Percentiles rank a stretch among this genome's conserved stretches.
Conservation (phyloP, 768 basidiomycete species). For the Collybiopsis confluens region DNA sequence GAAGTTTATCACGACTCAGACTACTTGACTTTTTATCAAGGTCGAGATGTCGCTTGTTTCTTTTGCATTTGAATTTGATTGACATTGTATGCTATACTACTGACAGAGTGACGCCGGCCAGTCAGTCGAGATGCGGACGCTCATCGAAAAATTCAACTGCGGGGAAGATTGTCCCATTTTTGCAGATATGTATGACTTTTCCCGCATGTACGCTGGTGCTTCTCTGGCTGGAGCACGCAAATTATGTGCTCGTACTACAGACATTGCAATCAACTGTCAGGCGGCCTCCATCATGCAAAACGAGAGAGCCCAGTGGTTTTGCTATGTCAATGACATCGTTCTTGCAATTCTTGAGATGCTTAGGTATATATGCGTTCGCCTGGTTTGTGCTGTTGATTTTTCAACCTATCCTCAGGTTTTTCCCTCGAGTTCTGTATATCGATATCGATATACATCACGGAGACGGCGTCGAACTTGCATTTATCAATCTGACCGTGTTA, state of each 20-base stretch:
- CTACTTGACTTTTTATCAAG: slow-evolving; percentile 91
- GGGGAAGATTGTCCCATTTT: slow-evolving; percentile 98
- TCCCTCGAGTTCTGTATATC: slow-evolving; percentile 93
- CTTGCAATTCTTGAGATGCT: slow-evolving; percentile 90
- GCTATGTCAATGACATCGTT: slow-evolving; percentile 97
- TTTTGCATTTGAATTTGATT: neutral
- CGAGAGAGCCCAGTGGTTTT: slow-evolving; percentile 98
- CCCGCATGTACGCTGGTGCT: slow-evolving; percentile 88
- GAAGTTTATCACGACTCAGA: slow-evolving; percentile 91
- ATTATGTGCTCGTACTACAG: slow-evolving; percentile 78
- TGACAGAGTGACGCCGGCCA: slow-evolving; percentile 72
- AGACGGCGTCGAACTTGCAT: slow-evolving; percentile 96
- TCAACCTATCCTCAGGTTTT: slow-evolving; percentile 50
- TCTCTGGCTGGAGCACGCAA: slow-evolving; percentile 90
- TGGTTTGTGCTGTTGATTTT: neutral
- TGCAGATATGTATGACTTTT: slow-evolving; percentile 91
- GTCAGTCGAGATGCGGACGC: slow-evolving; percentile 65
- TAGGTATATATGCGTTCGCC: slow-evolving; percentile 52
- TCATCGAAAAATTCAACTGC: slow-evolving; percentile 88
- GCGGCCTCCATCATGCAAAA: slow-evolving; percentile 97
- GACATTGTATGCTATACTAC: neutral
- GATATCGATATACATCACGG: slow-evolving; percentile 99
- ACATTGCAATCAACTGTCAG: slow-evolving; percentile 99
- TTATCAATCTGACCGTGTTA: slow-evolving; percentile 96
- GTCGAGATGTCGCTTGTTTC: slow-evolving; percentile 33